Conservation (phyloP, 306 rosid species). For the Abrus pulchellus region DNA sequence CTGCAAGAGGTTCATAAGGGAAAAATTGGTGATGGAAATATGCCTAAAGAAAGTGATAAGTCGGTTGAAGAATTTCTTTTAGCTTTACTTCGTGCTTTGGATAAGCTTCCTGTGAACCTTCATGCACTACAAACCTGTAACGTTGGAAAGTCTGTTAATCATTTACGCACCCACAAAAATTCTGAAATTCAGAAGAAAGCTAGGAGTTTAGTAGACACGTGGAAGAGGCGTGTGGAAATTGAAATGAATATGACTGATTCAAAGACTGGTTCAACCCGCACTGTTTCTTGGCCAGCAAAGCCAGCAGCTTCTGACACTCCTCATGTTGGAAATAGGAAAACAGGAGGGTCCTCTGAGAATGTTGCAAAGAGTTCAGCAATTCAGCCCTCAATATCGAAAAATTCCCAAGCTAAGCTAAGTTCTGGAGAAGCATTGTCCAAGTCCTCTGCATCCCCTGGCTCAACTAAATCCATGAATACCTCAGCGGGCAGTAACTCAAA, state of each 20-base stretch:
- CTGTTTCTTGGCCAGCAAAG: slow-evolving; percentile 72
- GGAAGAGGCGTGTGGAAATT: slow-evolving; percentile 93
- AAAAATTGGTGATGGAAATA: slow-evolving; percentile 70
- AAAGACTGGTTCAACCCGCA: slow-evolving; percentile 66
- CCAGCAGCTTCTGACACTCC: slow-evolving; percentile 66
- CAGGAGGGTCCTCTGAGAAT: slow-evolving; percentile 67
- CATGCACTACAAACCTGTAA: slow-evolving; percentile 83
- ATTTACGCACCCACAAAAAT: slow-evolving; percentile 80
- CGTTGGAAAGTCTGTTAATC: slow-evolving; percentile 91
- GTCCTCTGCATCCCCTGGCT: slow-evolving; percentile 70
- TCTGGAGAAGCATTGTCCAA: slow-evolving; percentile 64
- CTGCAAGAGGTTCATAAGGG: slow-evolving; percentile 93
- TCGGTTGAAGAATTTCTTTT: slow-evolving; percentile 86
- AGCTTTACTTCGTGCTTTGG: slow-evolving; percentile 86
- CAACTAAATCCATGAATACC: slow-evolving; percentile 59
- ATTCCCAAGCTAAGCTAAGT: slow-evolving; percentile 62
- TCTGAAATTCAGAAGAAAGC: slow-evolving; percentile 91
- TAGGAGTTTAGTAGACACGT: slow-evolving; percentile 85
- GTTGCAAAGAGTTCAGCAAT: slow-evolving; percentile 63
- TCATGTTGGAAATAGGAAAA: slow-evolving; percentile 68
- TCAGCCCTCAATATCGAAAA: slow-evolving; percentile 64
- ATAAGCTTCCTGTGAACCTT: slow-evolving; percentile 92
- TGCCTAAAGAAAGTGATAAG: slow-evolving; percentile 71
- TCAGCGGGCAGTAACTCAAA: slow-evolving; percentile 58
- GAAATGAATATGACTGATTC: slow-evolving; percentile 86